Evolutionary conservation across 2,329 filamentous ascomycete species (phyloP).

Genomic region (Aspergillus floridensis): DNA sequence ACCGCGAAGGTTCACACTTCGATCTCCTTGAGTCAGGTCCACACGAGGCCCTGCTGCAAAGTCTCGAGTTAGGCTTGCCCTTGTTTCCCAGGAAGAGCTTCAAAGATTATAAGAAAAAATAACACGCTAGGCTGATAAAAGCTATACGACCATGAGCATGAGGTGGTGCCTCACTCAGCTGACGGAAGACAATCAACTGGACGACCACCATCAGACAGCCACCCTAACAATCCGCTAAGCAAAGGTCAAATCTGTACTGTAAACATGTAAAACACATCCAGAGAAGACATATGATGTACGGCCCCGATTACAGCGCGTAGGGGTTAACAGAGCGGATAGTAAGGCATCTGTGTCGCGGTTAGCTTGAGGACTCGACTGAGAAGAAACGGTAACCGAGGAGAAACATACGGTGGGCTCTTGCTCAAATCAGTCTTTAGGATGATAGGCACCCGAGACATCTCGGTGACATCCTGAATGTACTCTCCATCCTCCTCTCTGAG

Average conservation of each 20-base stretch:
- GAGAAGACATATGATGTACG: constrained; percentile 16
- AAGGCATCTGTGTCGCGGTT: constrained; percentile 40
- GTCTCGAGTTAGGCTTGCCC: constrained; percentile 5
- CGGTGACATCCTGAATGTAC: constrained; percentile 95
- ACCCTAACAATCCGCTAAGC: constrained; percentile 10
- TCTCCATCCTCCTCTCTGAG: constrained; percentile 89
- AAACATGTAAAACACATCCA: constrained; percentile 28
- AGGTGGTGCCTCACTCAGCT: constrained; percentile 3
- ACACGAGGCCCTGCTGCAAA: not conserved
- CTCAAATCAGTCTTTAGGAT: constrained; percentile 96
- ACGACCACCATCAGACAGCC: constrained; percentile 14
- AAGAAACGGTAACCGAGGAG: not conserved
- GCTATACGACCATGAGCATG: constrained; percentile 16
- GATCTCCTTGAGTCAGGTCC: not conserved
- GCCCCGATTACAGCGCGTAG: constrained; percentile 44
- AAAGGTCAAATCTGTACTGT: constrained; percentile 18
- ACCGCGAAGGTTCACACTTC: not conserved
- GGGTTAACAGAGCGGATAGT: constrained; percentile 53
- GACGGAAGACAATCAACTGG: constrained; percentile 11
- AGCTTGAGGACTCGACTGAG: constrained; percentile 16
- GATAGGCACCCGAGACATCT: constrained; percentile 97
- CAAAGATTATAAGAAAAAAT: constrained; percentile 17
- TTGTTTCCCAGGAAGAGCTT: constrained; percentile 11
- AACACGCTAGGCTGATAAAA: constrained; percentile 27
- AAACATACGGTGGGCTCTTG: constrained; percentile 98